phyloP scores from a whole-genome alignment of 768 basidiomycete species.

The Pseudohyphozyma bogoriensis region DNA sequence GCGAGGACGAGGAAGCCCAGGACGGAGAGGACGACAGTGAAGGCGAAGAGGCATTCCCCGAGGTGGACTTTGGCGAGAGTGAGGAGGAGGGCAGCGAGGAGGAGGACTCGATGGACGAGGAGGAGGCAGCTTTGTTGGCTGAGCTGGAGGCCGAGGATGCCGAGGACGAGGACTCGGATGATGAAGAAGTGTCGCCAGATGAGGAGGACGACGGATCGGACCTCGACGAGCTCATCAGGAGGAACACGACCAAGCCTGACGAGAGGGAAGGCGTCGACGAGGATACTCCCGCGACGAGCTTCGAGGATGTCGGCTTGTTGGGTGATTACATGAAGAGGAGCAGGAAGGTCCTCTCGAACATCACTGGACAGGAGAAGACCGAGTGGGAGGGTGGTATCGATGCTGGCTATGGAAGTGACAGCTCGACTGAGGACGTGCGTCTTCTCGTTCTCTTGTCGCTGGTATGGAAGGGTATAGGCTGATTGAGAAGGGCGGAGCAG shows the following conservation, averaged over 20 bases:
- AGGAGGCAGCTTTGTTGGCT: constrained; percentile 36
- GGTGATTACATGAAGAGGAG: constrained; percentile 48
- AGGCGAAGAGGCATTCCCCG: constrained; percentile 62
- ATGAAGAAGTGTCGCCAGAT: constrained; percentile 38
- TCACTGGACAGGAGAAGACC: constrained; percentile 51
- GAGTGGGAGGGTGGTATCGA: constrained; percentile 53
- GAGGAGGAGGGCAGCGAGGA: constrained; percentile 35
- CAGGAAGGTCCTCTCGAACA: constrained; percentile 61
- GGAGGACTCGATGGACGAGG: constrained; percentile 36
- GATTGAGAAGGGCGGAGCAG: constrained; percentile 41
- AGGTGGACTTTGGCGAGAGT: constrained; percentile 43
- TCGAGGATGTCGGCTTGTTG: constrained; percentile 9
- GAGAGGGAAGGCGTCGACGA: constrained; percentile 30
- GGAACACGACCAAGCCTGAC: constrained; percentile 30
- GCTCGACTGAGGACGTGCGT: constrained; percentile 79
- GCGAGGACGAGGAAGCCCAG: constrained; percentile 22
- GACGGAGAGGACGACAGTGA: constrained; percentile 3
- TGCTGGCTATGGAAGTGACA: constrained; percentile 82
- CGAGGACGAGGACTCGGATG: constrained; percentile 38
- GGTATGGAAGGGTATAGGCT: neutral
- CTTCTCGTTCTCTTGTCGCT: neutral
- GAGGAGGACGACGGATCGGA: constrained; percentile 40
- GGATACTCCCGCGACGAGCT: constrained; percentile 2
- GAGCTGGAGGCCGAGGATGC: constrained; percentile 38
- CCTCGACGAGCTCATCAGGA: constrained; percentile 35